Base-by-base conservation (phyloP, 192 early-diverging fungal species). In the Phlyctochytrium planicorne region DNA sequence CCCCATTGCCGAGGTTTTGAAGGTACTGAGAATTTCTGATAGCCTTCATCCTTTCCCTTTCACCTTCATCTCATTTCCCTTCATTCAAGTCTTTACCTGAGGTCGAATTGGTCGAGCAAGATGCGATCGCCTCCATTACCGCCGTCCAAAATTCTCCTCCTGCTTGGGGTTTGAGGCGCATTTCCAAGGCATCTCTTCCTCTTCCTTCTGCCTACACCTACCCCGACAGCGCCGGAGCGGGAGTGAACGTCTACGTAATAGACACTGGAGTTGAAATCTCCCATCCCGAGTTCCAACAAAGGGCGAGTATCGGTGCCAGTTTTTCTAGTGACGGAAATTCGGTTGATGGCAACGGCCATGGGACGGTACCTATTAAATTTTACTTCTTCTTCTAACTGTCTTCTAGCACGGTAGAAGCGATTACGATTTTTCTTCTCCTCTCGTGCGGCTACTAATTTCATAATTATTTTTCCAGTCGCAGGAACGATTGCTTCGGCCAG, bases 251-350 rank as follows among this genome's bases (percentile, higher is more conserved):
- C 63, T 91, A 88, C 69, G 77, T 91, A 2, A 74, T 91, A 62
- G 90, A 91, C 65, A 89, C 87, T 0, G 94, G 94, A 47, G 83
- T 96, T 64, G 83, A 88, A 62, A 69, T 85, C 53, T 69, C 82
- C 3, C 94, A 97, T 66, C 78, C 84, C 1, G 94, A 97, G 67
- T 95, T 97, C 74, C 88, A 90, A 56, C 91, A 89, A 63, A 89
- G 94, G 65, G 94, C 93, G 25, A 66, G 65, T 34, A 84, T 62
- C 34, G 80, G 79, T 25, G 63, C 37, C 24, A 64, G 67, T 23
- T 75, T 75, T 40, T 61, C 75, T 12, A 83, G 82, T 3, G 68
- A 80, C 35, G 60, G 25, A 40, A 37, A 34, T 52, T 27, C 31
- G 12, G 40, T 47, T 47, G 77, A 79, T 62, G 59, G 67, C 2